phyloP scores from a whole-genome alignment of 352 stramenopile species.

The Phytophthora syringae region DNA sequence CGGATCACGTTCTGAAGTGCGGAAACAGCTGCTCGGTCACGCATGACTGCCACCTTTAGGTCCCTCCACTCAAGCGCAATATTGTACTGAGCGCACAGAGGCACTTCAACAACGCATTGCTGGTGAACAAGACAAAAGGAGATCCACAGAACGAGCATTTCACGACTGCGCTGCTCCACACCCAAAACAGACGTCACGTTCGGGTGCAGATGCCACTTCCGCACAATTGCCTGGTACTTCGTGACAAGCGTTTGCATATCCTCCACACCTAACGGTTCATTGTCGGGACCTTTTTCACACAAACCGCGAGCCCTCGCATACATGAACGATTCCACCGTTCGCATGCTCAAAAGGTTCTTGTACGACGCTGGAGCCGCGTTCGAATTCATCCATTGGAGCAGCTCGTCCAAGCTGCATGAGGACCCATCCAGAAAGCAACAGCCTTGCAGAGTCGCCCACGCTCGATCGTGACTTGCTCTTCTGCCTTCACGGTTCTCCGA shows the following conservation, averaged over 20 bases:
- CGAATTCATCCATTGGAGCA: slow-evolving; percentile 30
- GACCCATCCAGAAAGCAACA: slow-evolving; percentile 20
- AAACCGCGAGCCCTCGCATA: slow-evolving; percentile 18
- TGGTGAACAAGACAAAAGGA: slow-evolving; percentile 54
- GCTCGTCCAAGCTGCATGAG: slow-evolving; percentile 12
- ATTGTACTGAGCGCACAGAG: slow-evolving; percentile 38
- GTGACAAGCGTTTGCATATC: slow-evolving; percentile 19
- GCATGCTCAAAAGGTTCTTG: slow-evolving; percentile 26
- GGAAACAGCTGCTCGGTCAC: slow-evolving; percentile 31
- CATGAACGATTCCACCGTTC: slow-evolving; percentile 44
- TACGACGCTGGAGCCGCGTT: slow-evolving; percentile 9
- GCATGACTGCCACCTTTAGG: slow-evolving; percentile 44
- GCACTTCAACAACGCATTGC: slow-evolving; percentile 9
- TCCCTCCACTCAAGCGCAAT: slow-evolving; percentile 50
- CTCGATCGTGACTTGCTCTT: slow-evolving; percentile 20
- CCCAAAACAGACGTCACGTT: slow-evolving; percentile 21
- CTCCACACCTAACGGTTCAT: slow-evolving; percentile 12
- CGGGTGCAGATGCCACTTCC: slow-evolving; percentile 18
- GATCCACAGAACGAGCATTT: slow-evolving; percentile 51
- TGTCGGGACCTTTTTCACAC: neutral
- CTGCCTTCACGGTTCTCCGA: slow-evolving; percentile 12
- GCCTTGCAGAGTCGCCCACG: slow-evolving; percentile 25
- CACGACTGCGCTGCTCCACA: slow-evolving; percentile 48
- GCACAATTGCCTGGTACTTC: slow-evolving; percentile 19
- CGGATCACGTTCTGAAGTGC: slow-evolving; percentile 38